phyloP scores from a whole-genome alignment of 1,284 basidiomycete species.

The Ganoderma meredithae region DNA sequence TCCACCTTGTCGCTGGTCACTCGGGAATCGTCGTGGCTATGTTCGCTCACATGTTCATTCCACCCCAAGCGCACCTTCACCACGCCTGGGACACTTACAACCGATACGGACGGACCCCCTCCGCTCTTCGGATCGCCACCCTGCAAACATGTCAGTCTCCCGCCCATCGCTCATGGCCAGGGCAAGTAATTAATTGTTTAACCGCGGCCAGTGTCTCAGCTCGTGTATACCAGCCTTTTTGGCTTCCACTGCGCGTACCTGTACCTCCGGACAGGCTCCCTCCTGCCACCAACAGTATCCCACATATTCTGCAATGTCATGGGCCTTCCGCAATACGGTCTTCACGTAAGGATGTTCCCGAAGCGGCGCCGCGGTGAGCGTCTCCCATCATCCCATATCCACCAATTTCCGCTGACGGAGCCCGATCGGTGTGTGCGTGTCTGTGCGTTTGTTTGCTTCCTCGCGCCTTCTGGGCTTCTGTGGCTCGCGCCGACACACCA shows the following conservation, averaged over 20 bases:
- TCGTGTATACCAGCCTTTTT: constrained; percentile 90
- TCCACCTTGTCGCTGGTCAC: constrained; percentile 5
- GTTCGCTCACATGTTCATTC: constrained; percentile 4
- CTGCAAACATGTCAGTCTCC: constrained; percentile 62
- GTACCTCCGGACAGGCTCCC: constrained; percentile 81
- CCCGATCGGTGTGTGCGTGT: constrained; percentile 4
- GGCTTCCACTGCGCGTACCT: constrained; percentile 90
- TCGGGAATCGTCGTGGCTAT: constrained; percentile 4
- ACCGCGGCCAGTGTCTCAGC: constrained; percentile 75
- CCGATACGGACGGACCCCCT: constrained; percentile 65
- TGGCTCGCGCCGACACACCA: neutral
- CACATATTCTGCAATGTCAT: constrained; percentile 96
- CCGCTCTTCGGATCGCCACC: constrained; percentile 70
- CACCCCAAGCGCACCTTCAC: constrained; percentile 82
- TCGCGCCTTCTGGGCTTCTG: neutral
- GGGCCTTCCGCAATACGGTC: constrained; percentile 76
- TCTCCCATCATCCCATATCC: neutral
- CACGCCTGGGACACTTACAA: constrained; percentile 89
- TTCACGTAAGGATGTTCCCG: constrained; percentile 45
- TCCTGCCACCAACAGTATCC: constrained; percentile 69
- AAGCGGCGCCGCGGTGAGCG: constrained; percentile 39
- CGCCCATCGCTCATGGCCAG: neutral
- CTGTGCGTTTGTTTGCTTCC: constrained; percentile 3
- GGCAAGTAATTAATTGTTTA: neutral
- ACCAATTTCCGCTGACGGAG: constrained; percentile 15